Evolutionary conservation across 2,329 filamentous ascomycete species (phyloP).

Genomic region (Orbilia oligospora): DNA sequence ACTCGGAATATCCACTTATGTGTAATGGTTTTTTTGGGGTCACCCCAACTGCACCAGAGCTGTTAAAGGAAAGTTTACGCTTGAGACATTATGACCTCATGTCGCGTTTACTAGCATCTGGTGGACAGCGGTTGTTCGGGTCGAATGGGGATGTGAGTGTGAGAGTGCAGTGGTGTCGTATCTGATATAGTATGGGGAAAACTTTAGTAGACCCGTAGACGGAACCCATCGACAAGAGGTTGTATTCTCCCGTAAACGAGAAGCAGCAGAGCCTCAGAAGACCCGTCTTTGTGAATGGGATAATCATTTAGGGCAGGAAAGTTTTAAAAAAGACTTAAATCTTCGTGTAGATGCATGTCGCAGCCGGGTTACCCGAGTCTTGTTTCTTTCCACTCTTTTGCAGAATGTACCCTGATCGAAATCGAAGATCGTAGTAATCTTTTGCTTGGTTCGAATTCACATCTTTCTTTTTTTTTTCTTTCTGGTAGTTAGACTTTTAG

Average conservation of each 20-base stretch:
- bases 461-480: neutral
- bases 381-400: constrained; percentile 24
- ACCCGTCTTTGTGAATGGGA: constrained; percentile 20
- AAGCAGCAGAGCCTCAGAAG: constrained; percentile 55
- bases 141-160: constrained; percentile 2
- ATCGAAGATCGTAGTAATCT: constrained; percentile 21
- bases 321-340: constrained; percentile 22
- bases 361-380: constrained; percentile 56
- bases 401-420: constrained; percentile 15
- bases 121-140: constrained; percentile 26
- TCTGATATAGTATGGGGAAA: constrained; percentile 30
- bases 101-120: constrained; percentile 20
- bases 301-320: constrained; percentile 34
- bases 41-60: constrained; percentile 6
- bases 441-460: neutral
- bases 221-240: constrained; percentile 38
- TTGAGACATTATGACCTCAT: constrained; percentile 46
- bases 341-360: constrained; percentile 43
- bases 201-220: constrained; percentile 35
- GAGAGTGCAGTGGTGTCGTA: neutral
- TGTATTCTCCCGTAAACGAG: constrained; percentile 58
- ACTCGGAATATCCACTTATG: constrained; percentile 34
- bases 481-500: neutral
- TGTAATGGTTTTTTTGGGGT: constrained; percentile 23
- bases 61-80: constrained; percentile 44